Percentiles rank a stretch among this genome's conserved stretches.
These are phyloP conservation scores for Triticum turgidum DNA, from an alignment of 176 grass and related monocot genomes.

Conservation along the genomic window DNA sequence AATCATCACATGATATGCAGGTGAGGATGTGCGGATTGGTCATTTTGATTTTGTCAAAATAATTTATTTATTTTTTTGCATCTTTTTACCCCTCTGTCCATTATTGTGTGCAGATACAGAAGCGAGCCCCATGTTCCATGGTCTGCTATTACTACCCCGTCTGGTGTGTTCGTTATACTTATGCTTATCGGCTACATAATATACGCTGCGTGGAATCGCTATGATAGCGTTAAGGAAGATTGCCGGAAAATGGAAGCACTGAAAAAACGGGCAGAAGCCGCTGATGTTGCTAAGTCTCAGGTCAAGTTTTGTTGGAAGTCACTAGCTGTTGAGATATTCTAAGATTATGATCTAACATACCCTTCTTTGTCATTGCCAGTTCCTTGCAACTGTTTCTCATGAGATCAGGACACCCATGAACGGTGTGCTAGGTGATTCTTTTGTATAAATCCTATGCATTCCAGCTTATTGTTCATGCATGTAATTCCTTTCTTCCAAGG, in stretches of 20 bases:
- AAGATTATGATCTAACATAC: constrained; percentile 23
- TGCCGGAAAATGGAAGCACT: constrained; percentile 85
- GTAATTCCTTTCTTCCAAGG: constrained; percentile 14
- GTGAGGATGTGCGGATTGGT: constrained; percentile 30
- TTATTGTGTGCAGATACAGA: constrained; percentile 69
- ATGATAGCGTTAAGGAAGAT: constrained; percentile 94
- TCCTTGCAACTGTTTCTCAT: constrained; percentile 99
- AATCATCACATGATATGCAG: constrained; percentile 96
- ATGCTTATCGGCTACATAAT: constrained; percentile 85
- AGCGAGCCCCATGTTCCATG: constrained; percentile 66
- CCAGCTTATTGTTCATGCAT: constrained; percentile 3
- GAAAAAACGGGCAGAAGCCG: constrained; percentile 88
- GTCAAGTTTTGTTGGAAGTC: constrained; percentile 36
- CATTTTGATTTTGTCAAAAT: constrained; percentile 24
- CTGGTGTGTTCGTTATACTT: constrained; percentile 70
- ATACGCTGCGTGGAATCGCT: constrained; percentile 88
- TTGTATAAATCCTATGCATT: constrained; percentile 1
- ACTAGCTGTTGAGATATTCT: background rate
- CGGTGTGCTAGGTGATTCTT: constrained; percentile 77
- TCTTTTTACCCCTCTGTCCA: background rate
- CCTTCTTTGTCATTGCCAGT: constrained; percentile 55
- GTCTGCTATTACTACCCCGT: constrained; percentile 67
- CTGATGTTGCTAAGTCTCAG: constrained; percentile 99
- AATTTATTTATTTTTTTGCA: background rate
- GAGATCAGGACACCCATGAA: constrained; percentile 99